These are phyloP conservation scores for Aegilops sharonensis DNA, from an alignment of 176 grass and related monocot genomes.

Conservation along the genomic window DNA sequence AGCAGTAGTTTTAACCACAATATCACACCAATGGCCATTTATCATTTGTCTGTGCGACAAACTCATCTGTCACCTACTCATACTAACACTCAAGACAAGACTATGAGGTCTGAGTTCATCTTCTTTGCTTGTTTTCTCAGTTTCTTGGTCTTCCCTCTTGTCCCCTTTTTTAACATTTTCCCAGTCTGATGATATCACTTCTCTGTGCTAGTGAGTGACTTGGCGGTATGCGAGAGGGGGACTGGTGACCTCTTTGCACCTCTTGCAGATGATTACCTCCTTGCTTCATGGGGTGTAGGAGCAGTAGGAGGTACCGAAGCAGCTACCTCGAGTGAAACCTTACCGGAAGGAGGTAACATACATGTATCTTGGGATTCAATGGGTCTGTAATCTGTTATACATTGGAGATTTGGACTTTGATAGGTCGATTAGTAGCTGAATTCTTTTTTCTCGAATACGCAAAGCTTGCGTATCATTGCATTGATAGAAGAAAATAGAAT, in stretches of 20 bases:
- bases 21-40: neutral
- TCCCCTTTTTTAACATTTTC: neutral
- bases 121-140: neutral
- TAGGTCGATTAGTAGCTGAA: too few relatives aligned
- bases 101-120: neutral
- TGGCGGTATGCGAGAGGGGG: neutral
- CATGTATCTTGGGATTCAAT: too few relatives aligned
- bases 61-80: neutral
- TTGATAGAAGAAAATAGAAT: too few relatives aligned
- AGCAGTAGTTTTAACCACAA: neutral
- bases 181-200: slow-evolving; percentile 11
- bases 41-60: neutral
- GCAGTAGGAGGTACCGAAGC: too few relatives aligned
- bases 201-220: slow-evolving; percentile 17
- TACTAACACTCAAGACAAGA: neutral
- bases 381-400: too few relatives aligned
- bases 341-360: too few relatives aligned
- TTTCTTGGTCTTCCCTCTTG: neutral
- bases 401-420: too few relatives aligned
- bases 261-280: neutral
- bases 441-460: too few relatives aligned
- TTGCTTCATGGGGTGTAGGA: neutral
- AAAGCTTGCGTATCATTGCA: too few relatives aligned
- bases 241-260: neutral
- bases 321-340: too few relatives aligned